Evolutionary conservation across 177 flowering plant genomes (phyloP).

Genomic region (Vitis hybrid): DNA sequence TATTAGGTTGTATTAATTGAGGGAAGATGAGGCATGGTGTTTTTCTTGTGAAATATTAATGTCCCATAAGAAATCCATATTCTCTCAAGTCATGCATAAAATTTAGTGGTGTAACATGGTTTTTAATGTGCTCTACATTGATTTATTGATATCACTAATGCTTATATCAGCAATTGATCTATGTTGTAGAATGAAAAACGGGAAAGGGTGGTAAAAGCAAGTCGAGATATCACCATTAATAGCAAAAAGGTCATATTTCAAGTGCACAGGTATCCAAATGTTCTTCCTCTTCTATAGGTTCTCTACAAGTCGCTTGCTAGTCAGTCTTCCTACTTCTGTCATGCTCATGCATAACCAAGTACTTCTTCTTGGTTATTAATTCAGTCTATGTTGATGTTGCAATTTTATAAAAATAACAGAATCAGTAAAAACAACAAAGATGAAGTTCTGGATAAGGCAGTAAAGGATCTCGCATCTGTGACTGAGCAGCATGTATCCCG

Average conservation of each 20-base stretch:
- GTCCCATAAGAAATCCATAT: background rate
- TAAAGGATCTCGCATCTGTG: conserved; percentile 75
- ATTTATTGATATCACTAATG: background rate
- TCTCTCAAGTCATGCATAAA: background rate
- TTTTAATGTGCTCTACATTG: background rate
- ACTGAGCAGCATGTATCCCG: conserved; percentile 56
- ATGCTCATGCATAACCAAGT: background rate
- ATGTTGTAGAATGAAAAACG: conserved; percentile 83
- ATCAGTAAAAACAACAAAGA: conserved; percentile 75
- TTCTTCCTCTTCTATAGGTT: background rate
- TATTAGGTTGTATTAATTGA: too few species aligned
- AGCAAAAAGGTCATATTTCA: conserved; percentile 98
- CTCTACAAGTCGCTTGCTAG: background rate
- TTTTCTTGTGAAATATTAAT: background rate
- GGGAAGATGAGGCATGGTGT: too few species aligned
- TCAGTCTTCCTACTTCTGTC: background rate
- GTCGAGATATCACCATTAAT: conserved; percentile 90
- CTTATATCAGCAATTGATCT: background rate
- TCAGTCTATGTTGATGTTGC: background rate
- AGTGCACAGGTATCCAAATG: conserved; percentile 72
- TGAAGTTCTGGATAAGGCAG: conserved; percentile 83
- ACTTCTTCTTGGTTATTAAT: background rate
- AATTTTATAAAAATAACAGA: conserved; percentile 35
- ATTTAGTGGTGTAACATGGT: background rate
- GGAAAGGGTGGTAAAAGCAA: conserved; percentile 93